phyloP scores from a whole-genome alignment of 257 asterid genomes.

The Cynanchum wilfordii region DNA sequence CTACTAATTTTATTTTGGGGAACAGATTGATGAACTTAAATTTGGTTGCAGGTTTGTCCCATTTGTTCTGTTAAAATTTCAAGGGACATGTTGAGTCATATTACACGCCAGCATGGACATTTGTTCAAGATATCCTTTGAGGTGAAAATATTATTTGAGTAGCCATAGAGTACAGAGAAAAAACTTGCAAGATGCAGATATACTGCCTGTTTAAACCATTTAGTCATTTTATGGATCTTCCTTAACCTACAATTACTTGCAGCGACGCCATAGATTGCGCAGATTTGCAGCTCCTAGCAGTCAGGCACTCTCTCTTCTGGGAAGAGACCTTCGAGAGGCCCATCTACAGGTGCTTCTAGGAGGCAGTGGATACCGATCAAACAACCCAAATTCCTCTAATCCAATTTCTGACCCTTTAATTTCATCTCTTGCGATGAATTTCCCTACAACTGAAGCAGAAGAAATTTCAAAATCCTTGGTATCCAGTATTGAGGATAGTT shows the following conservation, averaged over 20 bases:
- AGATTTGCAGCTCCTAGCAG: conserved; percentile 61
- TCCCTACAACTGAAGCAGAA: conserved; percentile 57
- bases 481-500: conserved; percentile 54
- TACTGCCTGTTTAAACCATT: not conserved
- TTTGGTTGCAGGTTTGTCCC: conserved; percentile 66
- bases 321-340: conserved; percentile 85
- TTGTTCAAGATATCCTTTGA: conserved; percentile 69
- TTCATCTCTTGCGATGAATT: conserved; percentile 57
- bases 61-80: conserved; percentile 70
- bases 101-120: conserved; percentile 75
- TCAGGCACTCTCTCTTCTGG: conserved; percentile 66
- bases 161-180: not conserved
- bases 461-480: conserved; percentile 64
- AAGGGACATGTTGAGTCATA: conserved; percentile 64
- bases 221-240: not conserved
- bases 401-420: conserved; percentile 50
- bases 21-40: conserved; percentile 9
- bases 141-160: not conserved
- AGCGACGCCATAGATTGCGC: conserved; percentile 66
- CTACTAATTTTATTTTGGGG: not conserved
- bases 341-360: conserved; percentile 79
- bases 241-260: conserved; percentile 53
- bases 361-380: conserved; percentile 53
- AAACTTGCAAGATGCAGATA: not conserved
- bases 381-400: conserved; percentile 37